Percentiles rank a stretch among this genome's conserved stretches.
These are phyloP conservation scores for Triglochin maritima DNA, from an alignment of 106 monocot genomes.

Conservation along the genomic window DNA sequence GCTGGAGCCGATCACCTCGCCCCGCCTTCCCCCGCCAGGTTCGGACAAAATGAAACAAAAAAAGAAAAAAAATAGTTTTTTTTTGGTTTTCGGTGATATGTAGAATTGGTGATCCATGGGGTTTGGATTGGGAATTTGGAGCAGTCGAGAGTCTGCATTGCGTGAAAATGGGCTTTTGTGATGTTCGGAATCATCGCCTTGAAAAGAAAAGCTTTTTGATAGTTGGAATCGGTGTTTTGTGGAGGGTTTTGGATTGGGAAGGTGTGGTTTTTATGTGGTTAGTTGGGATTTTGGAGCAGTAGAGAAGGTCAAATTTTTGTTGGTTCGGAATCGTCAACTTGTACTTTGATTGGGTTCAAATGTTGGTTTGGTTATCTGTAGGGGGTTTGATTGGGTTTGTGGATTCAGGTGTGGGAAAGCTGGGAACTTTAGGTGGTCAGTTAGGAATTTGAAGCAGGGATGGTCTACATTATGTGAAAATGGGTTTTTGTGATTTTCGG, in stretches of 20 bases:
- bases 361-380: background rate
- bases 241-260: background rate
- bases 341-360: background rate
- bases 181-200: background rate
- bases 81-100: background rate
- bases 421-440: too few relatives aligned
- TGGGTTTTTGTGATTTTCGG: background rate
- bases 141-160: too few relatives aligned
- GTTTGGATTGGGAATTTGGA: too few relatives aligned
- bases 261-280: background rate
- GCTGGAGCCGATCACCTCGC: background rate
- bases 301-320: background rate
- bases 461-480: too few relatives aligned
- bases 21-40: conserved; percentile 1
- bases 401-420: too few relatives aligned
- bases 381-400: background rate
- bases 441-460: too few relatives aligned
- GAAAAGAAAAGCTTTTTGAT: too few relatives aligned
- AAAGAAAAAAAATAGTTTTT: background rate
- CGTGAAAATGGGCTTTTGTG: too few relatives aligned
- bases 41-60: background rate
- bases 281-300: background rate
- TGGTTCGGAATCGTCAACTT: background rate
- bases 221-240: background rate
- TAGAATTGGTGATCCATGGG: too few relatives aligned